phyloP scores from a whole-genome alignment of 2,329 filamentous ascomycete genomes.

The Waltergamsia citrina region DNA sequence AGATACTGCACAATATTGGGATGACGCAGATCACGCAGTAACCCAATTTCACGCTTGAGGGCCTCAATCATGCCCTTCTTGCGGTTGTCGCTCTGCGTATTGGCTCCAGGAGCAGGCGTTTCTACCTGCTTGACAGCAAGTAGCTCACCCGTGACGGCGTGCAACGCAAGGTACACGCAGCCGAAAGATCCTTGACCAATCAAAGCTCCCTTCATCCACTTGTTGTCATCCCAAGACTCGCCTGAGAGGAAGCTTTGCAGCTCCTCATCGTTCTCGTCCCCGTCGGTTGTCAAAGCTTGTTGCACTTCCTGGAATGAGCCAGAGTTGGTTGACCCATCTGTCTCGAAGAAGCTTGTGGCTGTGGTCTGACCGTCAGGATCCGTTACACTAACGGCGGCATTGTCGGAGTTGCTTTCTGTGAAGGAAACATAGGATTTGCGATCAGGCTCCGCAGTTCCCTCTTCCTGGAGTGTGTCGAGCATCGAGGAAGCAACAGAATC shows the following conservation, averaged over 20 bases:
- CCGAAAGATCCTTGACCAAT: constrained; percentile 97
- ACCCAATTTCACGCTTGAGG: constrained; percentile 89
- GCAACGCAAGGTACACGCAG: constrained; percentile 87
- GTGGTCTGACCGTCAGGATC: constrained; percentile 66
- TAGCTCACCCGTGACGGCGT: constrained; percentile 92
- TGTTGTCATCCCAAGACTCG: constrained; percentile 92
- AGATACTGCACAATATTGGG: constrained; percentile 98
- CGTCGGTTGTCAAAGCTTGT: constrained; percentile 79
- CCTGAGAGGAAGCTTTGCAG: constrained; percentile 83
- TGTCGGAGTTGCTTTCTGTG: constrained; percentile 65
- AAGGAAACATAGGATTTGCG: constrained; percentile 95
- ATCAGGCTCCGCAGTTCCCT: constrained; percentile 77
- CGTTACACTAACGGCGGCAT: constrained; percentile 58
- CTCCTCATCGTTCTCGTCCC: constrained; percentile 84
- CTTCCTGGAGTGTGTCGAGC: constrained; percentile 83
- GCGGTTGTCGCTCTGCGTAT: constrained; percentile 74
- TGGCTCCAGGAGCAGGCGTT: constrained; percentile 67
- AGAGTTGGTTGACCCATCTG: constrained; percentile 53
- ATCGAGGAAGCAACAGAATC: constrained; percentile 86
- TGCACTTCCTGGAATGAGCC: constrained; percentile 78
- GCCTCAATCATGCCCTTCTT: constrained; percentile 99
- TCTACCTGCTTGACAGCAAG: constrained; percentile 99
- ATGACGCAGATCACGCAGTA: constrained; percentile 89
- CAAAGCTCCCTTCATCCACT: constrained; percentile 98
- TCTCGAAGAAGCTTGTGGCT: constrained; percentile 77